These are phyloP conservation scores for Nicotiana rustica DNA, from an alignment of 305 asterid genomes.

Conservation along the genomic window DNA sequence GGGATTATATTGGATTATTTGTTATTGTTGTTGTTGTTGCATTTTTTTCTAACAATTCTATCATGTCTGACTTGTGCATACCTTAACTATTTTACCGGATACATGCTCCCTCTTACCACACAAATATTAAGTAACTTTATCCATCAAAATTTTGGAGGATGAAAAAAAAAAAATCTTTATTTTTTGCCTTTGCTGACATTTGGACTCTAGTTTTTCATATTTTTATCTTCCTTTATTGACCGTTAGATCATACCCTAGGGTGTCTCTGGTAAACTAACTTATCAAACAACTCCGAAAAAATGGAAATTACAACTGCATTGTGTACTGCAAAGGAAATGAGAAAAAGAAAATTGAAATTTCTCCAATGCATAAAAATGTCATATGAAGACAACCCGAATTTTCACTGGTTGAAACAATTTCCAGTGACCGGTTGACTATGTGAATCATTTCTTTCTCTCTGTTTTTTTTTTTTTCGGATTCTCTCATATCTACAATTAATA, in stretches of 20 bases:
- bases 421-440: conserved; percentile 31
- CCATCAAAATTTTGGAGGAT: no score
- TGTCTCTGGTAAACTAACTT: not conserved
- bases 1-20: no score
- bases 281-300: not conserved
- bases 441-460: conserved; percentile 3
- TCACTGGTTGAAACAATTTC: conserved; percentile 3
- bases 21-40: no score
- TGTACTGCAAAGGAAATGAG: not conserved
- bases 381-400: conserved; percentile 34
- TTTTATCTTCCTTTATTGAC: not conserved
- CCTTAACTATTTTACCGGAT: no score
- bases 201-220: no score
- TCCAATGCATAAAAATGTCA: conserved; percentile 34
- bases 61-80: no score
- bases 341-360: conserved; percentile 25
- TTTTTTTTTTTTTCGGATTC: not conserved
- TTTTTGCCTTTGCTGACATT: not conserved
- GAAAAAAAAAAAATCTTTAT: no score
- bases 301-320: not conserved
- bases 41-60: no score
- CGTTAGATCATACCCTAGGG: not conserved
- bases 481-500: conserved; percentile 10
- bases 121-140: no score
- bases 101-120: no score